A percentile compares a stretch with the other conserved stretches of the same genome.
These are phyloP conservation scores for Candida dajiaensis DNA, from an alignment of 805 yeast genomes.

Conservation along the genomic window DNA sequence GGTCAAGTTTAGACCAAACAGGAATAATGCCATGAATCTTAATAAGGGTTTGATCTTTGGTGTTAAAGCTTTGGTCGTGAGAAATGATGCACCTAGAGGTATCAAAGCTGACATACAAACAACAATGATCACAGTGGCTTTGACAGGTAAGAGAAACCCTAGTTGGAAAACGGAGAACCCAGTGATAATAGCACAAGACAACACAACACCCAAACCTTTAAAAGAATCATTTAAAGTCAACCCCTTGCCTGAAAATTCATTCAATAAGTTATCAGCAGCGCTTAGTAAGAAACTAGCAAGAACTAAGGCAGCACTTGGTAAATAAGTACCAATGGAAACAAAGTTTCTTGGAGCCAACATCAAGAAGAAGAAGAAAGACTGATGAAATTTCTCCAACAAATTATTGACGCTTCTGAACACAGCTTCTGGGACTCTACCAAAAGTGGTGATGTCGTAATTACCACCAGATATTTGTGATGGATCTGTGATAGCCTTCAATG, in stretches of 20 bases:
- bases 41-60: constrained; percentile 21
- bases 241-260: constrained; percentile 18
- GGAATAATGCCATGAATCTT: constrained; percentile 45
- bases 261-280: constrained; percentile 51
- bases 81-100: constrained; percentile 18
- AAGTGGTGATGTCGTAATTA: constrained; percentile 75
- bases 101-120: constrained; percentile 13
- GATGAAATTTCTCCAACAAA: constrained; percentile 91
- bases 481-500: constrained; percentile 51
- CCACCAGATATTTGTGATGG: constrained; percentile 40
- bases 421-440: constrained; percentile 87
- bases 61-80: constrained; percentile 3
- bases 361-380: constrained; percentile 89
- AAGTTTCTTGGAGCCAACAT: constrained; percentile 71
- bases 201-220: constrained; percentile 25
- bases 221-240: constrained; percentile 9
- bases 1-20: constrained; percentile 62
- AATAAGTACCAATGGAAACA: constrained; percentile 89
- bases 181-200: constrained; percentile 26
- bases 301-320: constrained; percentile 76
- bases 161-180: constrained; percentile 23
- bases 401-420: constrained; percentile 85
- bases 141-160: constrained; percentile 14
- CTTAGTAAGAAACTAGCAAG: constrained; percentile 67
- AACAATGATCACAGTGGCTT: constrained; percentile 8